Conservation (phyloP, 169 alveolate species). For the Babesia caballi region DNA sequence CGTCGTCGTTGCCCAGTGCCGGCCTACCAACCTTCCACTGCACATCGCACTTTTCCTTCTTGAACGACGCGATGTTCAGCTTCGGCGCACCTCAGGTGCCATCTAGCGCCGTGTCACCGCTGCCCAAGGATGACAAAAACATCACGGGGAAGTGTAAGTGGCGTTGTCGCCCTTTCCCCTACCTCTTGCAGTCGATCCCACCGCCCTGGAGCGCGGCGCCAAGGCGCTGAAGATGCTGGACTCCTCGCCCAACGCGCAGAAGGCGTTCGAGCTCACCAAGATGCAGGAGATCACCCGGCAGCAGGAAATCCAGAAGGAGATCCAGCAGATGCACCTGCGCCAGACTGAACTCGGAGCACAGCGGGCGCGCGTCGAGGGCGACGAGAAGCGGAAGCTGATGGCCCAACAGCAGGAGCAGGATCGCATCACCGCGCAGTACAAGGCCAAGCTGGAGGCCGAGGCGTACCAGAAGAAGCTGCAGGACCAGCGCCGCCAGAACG, state of each 20-base stretch:
- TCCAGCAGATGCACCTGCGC: slow-evolving; percentile 77
- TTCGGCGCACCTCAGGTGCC: slow-evolving; percentile 44
- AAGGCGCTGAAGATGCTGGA: slow-evolving; percentile 94
- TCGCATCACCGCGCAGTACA: slow-evolving; percentile 90
- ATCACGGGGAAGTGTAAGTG: slow-evolving; percentile 59
- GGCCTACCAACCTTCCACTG: no score
- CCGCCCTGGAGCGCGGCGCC: slow-evolving; percentile 99
- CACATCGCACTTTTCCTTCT: background rate
- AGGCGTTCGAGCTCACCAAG: slow-evolving; percentile 93
- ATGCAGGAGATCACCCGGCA: slow-evolving; percentile 93
- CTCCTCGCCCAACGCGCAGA: slow-evolving; percentile 88
- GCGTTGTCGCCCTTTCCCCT: background rate
- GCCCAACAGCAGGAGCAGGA: slow-evolving; percentile 91
- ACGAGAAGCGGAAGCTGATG: slow-evolving; percentile 88
- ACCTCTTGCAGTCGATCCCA: slow-evolving; percentile 87
- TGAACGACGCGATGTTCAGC: slow-evolving; percentile 19
- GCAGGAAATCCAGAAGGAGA: slow-evolving; percentile 88
- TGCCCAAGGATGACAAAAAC: slow-evolving; percentile 51
- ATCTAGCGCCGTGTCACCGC: slow-evolving; percentile 39
- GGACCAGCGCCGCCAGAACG: slow-evolving; percentile 91
- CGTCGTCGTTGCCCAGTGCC: no score
- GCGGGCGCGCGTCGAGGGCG: slow-evolving; percentile 83
- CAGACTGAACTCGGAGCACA: slow-evolving; percentile 73
- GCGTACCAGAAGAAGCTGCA: slow-evolving; percentile 88
- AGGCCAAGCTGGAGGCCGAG: slow-evolving; percentile 88